Evolutionary conservation across 2,329 filamentous ascomycete genomes (phyloP).

Genomic region (Cytospora paraplurivora): DNA sequence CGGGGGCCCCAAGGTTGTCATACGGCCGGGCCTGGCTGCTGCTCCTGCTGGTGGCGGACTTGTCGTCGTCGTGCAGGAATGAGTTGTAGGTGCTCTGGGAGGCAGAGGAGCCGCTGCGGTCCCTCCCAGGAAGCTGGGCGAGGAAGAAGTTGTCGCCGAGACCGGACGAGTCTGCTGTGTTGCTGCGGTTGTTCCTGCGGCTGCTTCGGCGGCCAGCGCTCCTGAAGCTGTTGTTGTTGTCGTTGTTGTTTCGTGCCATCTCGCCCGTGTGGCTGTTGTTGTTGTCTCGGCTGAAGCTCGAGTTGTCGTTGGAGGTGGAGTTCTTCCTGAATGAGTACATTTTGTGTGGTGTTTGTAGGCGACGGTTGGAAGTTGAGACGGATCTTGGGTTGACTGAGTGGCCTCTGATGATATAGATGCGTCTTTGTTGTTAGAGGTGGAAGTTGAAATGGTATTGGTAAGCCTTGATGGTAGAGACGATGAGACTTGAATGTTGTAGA

Average conservation of each 20-base stretch:
- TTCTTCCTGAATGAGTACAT: conserved; percentile 19
- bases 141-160: conserved; percentile 12
- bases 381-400: neutral
- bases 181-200: conserved; percentile 13
- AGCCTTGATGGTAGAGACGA: neutral
- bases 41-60: neutral
- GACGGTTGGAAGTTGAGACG: neutral
- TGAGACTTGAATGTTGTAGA: neutral
- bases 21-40: no score
- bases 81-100: neutral
- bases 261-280: neutral
- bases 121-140: neutral
- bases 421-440: no score
- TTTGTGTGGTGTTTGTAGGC: conserved; percentile 9
- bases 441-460: neutral
- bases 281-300: conserved; percentile 3
- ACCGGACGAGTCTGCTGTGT: conserved; percentile 17
- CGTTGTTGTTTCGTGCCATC: conserved; percentile 5
- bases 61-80: neutral
- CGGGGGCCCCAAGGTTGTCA: neutral
- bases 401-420: no score
- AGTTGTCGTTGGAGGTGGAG: conserved; percentile 9
- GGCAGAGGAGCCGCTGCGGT: neutral
- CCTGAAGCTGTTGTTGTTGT: conserved; percentile 5
- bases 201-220: neutral